Conservation (phyloP, 2,329 filamentous ascomycete species). For the Colletotrichum sp. region DNA sequence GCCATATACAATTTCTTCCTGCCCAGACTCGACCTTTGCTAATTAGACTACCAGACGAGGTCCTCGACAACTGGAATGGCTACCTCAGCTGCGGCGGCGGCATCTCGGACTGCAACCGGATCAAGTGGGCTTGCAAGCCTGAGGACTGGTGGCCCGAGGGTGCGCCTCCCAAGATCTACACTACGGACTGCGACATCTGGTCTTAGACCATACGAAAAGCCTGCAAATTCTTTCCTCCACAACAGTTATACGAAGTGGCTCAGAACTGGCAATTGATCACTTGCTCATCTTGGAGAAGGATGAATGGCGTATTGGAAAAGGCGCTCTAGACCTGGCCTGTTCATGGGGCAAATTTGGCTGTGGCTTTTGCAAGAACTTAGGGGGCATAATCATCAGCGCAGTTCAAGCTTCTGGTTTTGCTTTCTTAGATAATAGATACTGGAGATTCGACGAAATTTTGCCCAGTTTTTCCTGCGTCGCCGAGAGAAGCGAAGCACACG, state of each 20-base stretch:
- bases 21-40: accelerated
- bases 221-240: background rate
- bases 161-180: background rate
- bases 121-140: background rate
- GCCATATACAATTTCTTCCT: background rate
- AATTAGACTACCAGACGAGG: background rate
- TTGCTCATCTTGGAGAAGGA: background rate
- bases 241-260: background rate
- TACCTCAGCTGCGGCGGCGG: slow-evolving; percentile 1
- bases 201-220: background rate
- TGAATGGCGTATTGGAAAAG: background rate
- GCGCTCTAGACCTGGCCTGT: background rate
- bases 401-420: background rate
- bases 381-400: background rate
- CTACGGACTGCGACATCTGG: slow-evolving; percentile 3
- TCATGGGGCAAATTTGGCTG: background rate
- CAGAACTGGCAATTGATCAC: background rate
- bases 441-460: background rate
- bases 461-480: background rate
- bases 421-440: background rate
- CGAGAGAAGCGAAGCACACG: background rate
- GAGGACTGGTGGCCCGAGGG: slow-evolving; percentile 10
- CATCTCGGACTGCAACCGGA: slow-evolving; percentile 1
- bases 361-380: background rate
- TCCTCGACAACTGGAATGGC: slow-evolving; percentile 13